phyloP scores from a whole-genome alignment of 1,139 yeast species.

The Taphrina sp. region DNA sequence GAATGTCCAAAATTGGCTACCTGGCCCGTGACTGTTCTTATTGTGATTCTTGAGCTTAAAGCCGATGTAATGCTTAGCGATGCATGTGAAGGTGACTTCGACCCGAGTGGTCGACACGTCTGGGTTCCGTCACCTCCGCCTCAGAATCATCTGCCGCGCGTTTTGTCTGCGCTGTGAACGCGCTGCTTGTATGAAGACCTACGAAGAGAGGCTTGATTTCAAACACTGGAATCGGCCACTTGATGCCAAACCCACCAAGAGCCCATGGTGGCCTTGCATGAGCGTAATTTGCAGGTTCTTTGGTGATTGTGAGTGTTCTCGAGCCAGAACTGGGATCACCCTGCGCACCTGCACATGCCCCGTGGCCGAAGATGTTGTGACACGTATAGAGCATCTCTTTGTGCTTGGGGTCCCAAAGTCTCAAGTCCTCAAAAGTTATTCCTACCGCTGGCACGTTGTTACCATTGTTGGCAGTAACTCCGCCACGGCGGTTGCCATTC shows the following conservation, averaged over 20 bases:
- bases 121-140: too few relatives aligned
- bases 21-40: too few relatives aligned
- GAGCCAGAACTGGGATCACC: too few relatives aligned
- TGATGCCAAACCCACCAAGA: conserved; percentile 1
- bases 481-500: conserved; percentile 5
- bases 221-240: conserved; percentile 3
- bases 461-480: neutral
- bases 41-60: too few relatives aligned
- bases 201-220: too few relatives aligned
- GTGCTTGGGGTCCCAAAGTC: conserved; percentile 4
- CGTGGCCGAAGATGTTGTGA: conserved; percentile 6
- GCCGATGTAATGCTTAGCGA: too few relatives aligned
- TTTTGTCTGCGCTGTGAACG: too few relatives aligned
- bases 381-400: neutral
- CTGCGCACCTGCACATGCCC: neutral
- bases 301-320: conserved; percentile 1
- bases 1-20: too few relatives aligned
- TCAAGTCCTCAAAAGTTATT: neutral
- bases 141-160: too few relatives aligned
- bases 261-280: conserved; percentile 11
- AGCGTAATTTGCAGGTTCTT: neutral
- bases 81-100: too few relatives aligned
- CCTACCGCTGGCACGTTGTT: conserved; percentile 1
- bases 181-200: too few relatives aligned
- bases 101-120: too few relatives aligned